Evolutionary conservation across 169 alveolate genomes (phyloP).

Genomic region (Ichthyophthirius multifiliis): DNA sequence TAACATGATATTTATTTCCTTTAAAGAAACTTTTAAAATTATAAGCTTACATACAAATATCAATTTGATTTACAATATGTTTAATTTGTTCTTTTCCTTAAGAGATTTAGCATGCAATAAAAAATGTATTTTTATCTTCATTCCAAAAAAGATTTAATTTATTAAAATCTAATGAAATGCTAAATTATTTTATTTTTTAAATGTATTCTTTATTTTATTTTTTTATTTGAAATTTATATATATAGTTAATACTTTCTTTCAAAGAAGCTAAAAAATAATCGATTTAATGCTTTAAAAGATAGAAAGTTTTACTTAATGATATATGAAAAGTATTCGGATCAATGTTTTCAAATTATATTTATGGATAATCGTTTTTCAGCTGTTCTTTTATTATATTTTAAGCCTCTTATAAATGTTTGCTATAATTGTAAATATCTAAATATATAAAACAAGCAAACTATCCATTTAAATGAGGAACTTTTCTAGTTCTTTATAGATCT

Average conservation of each 20-base stretch:
- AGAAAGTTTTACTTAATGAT: neutral
- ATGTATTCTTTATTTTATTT: neutral
- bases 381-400: neutral
- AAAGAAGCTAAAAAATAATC: neutral
- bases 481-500: neutral
- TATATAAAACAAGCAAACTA: constrained; percentile 2
- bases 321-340: constrained; percentile 1
- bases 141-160: neutral
- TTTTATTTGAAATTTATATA: neutral
- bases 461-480: constrained; percentile 10
- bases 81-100: neutral
- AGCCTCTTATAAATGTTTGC: neutral
- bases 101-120: neutral
- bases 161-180: neutral
- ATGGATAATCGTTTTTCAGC: neutral
- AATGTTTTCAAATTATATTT: neutral
- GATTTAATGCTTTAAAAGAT: neutral
- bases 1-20: neutral
- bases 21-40: neutral
- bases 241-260: neutral
- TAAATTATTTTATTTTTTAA: neutral
- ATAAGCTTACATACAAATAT: neutral
- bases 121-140: constrained; percentile 8
- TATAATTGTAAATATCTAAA: neutral
- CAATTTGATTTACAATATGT: neutral